Percentiles rank a stretch among this genome's conserved stretches.
phyloP scores from a whole-genome alignment of 257 asterid genomes.

The Solanum virginianum region DNA sequence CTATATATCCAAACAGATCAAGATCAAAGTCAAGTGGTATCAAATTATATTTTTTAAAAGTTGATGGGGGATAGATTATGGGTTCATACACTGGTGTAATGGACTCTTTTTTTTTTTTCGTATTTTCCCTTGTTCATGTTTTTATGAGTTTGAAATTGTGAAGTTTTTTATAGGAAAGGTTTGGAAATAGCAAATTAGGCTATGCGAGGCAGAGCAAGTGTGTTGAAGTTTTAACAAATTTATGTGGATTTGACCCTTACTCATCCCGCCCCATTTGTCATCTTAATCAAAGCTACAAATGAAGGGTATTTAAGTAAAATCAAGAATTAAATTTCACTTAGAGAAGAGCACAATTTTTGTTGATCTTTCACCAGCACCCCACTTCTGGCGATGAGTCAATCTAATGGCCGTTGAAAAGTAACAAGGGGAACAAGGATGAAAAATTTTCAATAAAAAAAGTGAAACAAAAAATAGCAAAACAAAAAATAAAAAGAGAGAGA shows the following conservation, averaged over 20 bases:
- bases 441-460: not conserved
- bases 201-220: too few relatives aligned
- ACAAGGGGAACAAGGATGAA: not conserved
- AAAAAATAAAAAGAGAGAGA: not conserved
- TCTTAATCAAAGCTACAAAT: not conserved
- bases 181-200: too few relatives aligned
- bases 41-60: not conserved
- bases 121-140: not conserved
- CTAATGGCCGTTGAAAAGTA: not conserved
- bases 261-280: not conserved
- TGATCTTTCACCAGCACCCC: not conserved
- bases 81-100: not conserved
- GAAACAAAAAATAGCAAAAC: not conserved
- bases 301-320: too few relatives aligned
- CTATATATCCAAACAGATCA: not conserved
- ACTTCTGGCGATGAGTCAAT: not conserved
- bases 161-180: too few relatives aligned
- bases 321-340: not conserved
- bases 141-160: too few relatives aligned
- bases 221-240: not conserved
- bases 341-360: not conserved
- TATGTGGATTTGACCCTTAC: not conserved
- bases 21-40: not conserved
- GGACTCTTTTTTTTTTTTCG: not conserved
- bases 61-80: not conserved